phyloP scores from a whole-genome alignment of 208 protist species.

The Trypanosomatidae sp. region DNA sequence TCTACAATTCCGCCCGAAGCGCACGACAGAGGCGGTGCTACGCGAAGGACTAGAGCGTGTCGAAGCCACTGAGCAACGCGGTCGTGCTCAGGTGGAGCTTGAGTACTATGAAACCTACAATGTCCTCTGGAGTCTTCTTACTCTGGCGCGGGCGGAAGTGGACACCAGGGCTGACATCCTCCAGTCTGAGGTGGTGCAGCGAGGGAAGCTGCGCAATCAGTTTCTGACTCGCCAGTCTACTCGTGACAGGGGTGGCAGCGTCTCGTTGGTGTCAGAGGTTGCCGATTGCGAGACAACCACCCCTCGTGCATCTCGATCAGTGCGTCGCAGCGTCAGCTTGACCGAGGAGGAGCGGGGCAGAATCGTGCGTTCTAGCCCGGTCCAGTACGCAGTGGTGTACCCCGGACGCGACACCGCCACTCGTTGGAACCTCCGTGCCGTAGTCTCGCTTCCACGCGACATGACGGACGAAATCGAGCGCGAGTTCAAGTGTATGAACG shows the following conservation, averaged over 20 bases:
- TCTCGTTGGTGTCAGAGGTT: slow-evolving; percentile 41
- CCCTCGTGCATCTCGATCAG: slow-evolving; percentile 29
- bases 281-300: slow-evolving; percentile 5
- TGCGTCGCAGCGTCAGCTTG: slow-evolving; percentile 55
- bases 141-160: slow-evolving; percentile 37
- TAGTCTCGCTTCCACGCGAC: slow-evolving; percentile 77
- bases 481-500: slow-evolving; percentile 79
- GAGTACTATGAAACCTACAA: slow-evolving; percentile 62
- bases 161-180: slow-evolving; percentile 31
- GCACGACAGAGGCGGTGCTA: slow-evolving; percentile 38
- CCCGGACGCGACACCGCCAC: slow-evolving; percentile 70
- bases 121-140: slow-evolving; percentile 38
- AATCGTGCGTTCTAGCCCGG: slow-evolving; percentile 64
- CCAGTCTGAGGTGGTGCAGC: slow-evolving; percentile 38
- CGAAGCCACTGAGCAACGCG: slow-evolving; percentile 53
- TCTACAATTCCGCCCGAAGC: slow-evolving; percentile 30
- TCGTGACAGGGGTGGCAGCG: slow-evolving; percentile 45
- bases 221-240: slow-evolving; percentile 15
- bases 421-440: slow-evolving; percentile 69
- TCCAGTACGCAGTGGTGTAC: slow-evolving; percentile 81
- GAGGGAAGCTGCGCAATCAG: slow-evolving; percentile 38
- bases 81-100: slow-evolving; percentile 56
- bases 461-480: slow-evolving; percentile 56
- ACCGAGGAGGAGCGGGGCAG: slow-evolving; percentile 28
- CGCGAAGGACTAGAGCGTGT: slow-evolving; percentile 47